Percentiles rank a stretch among this genome's conserved stretches.
Conservation (phyloP, 1,284 basidiomycete genomes). For the Apiotrichum gamsii region DNA sequence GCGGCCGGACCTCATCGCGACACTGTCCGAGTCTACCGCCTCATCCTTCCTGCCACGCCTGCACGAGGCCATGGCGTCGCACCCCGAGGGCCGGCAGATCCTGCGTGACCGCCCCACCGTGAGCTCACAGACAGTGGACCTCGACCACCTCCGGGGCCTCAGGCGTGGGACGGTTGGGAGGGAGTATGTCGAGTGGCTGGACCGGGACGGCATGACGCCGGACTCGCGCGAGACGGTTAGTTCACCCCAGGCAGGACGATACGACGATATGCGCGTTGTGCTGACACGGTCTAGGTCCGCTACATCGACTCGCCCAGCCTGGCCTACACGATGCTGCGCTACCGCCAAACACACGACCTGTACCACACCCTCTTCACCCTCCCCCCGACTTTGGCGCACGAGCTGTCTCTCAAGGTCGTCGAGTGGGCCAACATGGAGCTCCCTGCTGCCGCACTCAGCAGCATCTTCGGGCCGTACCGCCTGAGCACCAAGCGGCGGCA, state of each 20-base stretch:
- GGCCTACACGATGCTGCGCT: conserved; percentile 95
- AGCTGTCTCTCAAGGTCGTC: conserved; percentile 93
- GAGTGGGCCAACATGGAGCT: conserved; percentile 89
- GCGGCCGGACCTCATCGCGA: conserved; percentile 78
- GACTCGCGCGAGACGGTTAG: conserved; percentile 86
- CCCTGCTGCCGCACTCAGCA: conserved; percentile 79
- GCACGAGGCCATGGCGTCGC: conserved; percentile 70
- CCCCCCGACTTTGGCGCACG: conserved; percentile 83
- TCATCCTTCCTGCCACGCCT: conserved; percentile 72
- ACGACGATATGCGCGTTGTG: no score
- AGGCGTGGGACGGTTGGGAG: conserved; percentile 78
- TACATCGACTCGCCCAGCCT: conserved; percentile 90
- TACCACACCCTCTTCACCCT: conserved; percentile 85
- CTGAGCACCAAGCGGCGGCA: conserved; percentile 33
- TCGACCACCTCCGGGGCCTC: conserved; percentile 60
- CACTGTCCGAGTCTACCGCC: conserved; percentile 83
- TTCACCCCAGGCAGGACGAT: no score
- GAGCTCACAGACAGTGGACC: conserved; percentile 68
- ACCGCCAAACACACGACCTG: conserved; percentile 95
- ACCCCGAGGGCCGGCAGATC: conserved; percentile 72
- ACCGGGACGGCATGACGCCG: conserved; percentile 83
- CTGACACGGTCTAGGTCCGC: conserved; percentile 58
- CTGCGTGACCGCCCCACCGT: conserved; percentile 78
- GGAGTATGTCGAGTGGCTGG: conserved; percentile 86
- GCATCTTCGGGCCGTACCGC: conserved; percentile 58